Evolutionary conservation across 306 rosid species (phyloP), one percentile per base, ranked within the genome.

Genomic region (Citrullus mucosospermus): DNA sequence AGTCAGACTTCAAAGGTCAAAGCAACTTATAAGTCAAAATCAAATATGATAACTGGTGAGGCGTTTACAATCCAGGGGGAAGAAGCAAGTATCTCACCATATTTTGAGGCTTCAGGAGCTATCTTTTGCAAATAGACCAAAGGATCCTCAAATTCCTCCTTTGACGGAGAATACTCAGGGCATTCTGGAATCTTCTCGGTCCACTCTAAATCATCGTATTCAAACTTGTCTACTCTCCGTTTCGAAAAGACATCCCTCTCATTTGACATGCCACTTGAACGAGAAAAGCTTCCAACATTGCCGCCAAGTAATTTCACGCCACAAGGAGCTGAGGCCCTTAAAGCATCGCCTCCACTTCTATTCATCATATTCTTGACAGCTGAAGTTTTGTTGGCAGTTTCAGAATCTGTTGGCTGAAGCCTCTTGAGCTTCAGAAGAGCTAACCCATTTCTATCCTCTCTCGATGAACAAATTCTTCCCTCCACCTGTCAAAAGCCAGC

Each of bases 291-390:
- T 76, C 78, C 85, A 25, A 84, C 80, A 78, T 87, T 86, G 39
- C 76, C 76, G 78, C 96, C 90, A 77, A 85, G 93, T 74, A 91
- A 63, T 83, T 93, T 83, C 41, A 85, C 77, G 78, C 97, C 98
- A 79, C 96, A 96, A 34, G 98, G 80, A 56, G 92, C 59, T 5
- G 98, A 82, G 83, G 87, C 85, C 85, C 93, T 91, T 78, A 92
- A 86, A 83, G 99, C 97, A 80, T 93, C 97, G 69, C 99, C 99
- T 76, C 99, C 99, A 46, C 98, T 96, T 87, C 99, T 88, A 63
- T 88, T 82, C 90, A 92, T 91, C 88, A 78, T 86, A 82, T 83
- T 90, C 15, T 83, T 82, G 75, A 85, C 62, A 60, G 81, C 76
- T 54, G 56, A 70, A 80, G 87, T 86, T 85, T 84, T 92, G 3